phyloP scores from a whole-genome alignment of 2,329 filamentous ascomycete genomes.

The Diaporthe sp. region DNA sequence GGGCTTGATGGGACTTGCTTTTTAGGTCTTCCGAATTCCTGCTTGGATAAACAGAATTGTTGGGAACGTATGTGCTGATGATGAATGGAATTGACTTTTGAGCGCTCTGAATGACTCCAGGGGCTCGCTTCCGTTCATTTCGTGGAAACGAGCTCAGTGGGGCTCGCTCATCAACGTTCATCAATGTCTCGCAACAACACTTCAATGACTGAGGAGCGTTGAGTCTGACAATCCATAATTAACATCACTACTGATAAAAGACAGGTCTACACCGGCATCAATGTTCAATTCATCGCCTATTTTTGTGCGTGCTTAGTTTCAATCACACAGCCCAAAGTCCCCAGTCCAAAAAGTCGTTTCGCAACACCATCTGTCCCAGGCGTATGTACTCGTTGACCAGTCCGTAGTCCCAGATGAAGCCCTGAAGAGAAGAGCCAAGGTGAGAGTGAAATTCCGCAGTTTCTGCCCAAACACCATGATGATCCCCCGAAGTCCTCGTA shows the following conservation, averaged over 20 bases:
- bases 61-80: background rate
- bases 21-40: background rate
- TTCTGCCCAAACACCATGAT: background rate
- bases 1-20: background rate
- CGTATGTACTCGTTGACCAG: background rate
- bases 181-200: background rate
- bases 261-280: background rate
- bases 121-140: slow-evolving; percentile 20
- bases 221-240: background rate
- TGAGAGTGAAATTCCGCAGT: no score
- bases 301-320: background rate
- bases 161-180: background rate
- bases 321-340: background rate
- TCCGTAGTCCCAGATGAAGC: no score
- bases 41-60: no score
- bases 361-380: background rate
- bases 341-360: background rate
- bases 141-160: slow-evolving; percentile 19
- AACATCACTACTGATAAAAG: background rate
- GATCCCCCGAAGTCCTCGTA: background rate
- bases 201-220: background rate
- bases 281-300: background rate
- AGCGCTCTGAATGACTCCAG: background rate
- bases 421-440: background rate
- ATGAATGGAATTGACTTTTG: background rate